Conservation (phyloP, 768 basidiomycete species). For the Lentinula aciculospora region DNA sequence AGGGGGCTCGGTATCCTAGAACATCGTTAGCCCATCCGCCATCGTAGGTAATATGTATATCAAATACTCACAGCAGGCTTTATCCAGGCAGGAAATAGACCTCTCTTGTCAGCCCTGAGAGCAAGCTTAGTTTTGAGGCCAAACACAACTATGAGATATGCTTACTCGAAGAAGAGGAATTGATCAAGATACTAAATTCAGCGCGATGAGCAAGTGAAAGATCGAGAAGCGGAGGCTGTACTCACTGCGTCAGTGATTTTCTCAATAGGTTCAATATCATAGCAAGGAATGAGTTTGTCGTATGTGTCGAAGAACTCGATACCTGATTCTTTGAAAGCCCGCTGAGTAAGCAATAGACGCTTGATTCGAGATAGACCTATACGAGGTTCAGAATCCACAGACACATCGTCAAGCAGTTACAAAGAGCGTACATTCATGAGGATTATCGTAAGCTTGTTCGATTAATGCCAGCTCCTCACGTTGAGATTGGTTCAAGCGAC, state of each 20-base stretch:
- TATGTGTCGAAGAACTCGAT: slow-evolving; percentile 98
- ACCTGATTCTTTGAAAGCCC: slow-evolving; percentile 97
- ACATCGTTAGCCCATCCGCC: slow-evolving; percentile 6
- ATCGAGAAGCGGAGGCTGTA: slow-evolving; percentile 9
- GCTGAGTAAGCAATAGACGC: slow-evolving; percentile 91
- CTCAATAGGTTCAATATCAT: slow-evolving; percentile 99
- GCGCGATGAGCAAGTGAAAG: slow-evolving; percentile 10
- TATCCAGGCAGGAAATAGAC: slow-evolving; percentile 98
- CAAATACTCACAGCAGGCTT: slow-evolving; percentile 68
- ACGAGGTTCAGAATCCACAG: background rate
- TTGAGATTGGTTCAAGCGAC: slow-evolving; percentile 84
- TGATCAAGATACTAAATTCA: slow-evolving; percentile 80
- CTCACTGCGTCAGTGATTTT: slow-evolving; percentile 97
- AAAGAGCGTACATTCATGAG: slow-evolving; percentile 75
- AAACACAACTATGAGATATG: background rate
- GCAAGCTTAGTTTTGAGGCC: slow-evolving; percentile 4
- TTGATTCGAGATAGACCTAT: slow-evolving; percentile 92
- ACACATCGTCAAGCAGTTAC: background rate
- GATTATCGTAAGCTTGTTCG: slow-evolving; percentile 99
- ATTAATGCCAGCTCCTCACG: slow-evolving; percentile 97
- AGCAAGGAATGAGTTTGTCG: slow-evolving; percentile 97
- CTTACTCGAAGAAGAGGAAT: slow-evolving; percentile 93
- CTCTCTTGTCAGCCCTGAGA: slow-evolving; percentile 84
- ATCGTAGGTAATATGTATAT: background rate
- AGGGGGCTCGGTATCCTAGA: slow-evolving; percentile 86